Conservation (phyloP, 2,329 filamentous ascomycete species). For the Thelonectria blattea region DNA sequence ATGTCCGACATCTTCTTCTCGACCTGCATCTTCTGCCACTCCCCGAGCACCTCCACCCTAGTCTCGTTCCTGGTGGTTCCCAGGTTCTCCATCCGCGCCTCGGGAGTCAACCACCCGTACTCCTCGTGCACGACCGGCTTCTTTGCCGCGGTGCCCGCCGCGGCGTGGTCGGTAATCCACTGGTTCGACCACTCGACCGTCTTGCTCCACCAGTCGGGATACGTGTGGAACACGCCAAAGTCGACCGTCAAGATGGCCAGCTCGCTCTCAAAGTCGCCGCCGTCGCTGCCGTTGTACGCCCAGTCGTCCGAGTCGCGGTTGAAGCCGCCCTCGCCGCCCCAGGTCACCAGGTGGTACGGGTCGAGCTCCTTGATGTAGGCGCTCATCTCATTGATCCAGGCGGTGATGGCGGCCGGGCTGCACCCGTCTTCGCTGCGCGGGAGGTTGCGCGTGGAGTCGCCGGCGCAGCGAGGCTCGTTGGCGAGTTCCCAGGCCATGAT, state of each 20-base stretch:
- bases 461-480: constrained; percentile 64
- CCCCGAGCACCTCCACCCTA: constrained; percentile 52
- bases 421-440: constrained; percentile 55
- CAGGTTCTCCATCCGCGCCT: constrained; percentile 50
- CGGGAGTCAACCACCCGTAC: constrained; percentile 54
- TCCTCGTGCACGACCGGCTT: constrained; percentile 60
- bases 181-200: constrained; percentile 58
- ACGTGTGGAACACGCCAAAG: constrained; percentile 62
- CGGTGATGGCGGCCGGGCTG: constrained; percentile 59
- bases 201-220: constrained; percentile 64
- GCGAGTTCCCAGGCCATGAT: constrained; percentile 72
- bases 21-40: constrained; percentile 57
- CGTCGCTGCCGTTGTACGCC: constrained; percentile 55
- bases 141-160: constrained; percentile 43
- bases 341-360: constrained; percentile 63
- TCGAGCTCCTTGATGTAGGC: constrained; percentile 68
- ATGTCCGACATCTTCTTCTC: constrained; percentile 58
- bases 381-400: constrained; percentile 64
- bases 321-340: constrained; percentile 66
- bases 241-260: constrained; percentile 52
- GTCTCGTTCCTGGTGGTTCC: constrained; percentile 50
- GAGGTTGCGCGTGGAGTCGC: constrained; percentile 46
- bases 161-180: constrained; percentile 62
- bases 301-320: constrained; percentile 51
- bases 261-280: constrained; percentile 61